Evolutionary conservation across 768 basidiomycete genomes (phyloP), one percentile per base, ranked within the genome.

Genomic region (Harrya chromipes): DNA sequence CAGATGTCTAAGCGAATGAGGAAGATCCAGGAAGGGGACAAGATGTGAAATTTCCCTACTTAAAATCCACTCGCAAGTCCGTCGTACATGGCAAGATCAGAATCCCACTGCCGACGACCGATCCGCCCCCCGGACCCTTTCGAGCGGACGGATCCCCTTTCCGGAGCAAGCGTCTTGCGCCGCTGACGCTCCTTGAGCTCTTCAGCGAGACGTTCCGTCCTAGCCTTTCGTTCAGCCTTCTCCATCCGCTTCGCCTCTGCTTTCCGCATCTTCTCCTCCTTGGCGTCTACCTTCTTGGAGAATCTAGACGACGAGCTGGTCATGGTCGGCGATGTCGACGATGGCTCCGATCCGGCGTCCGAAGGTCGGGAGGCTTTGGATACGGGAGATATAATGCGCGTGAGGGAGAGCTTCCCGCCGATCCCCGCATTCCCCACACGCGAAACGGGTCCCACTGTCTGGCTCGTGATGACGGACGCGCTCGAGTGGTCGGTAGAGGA

Each of bases 241-340:
- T 72, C 70, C 63, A 67, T 63, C 54, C 48, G 59, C 61, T 76
- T 74, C 40, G 73, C 72, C 47, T 76, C 71, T 20, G 69, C 72
- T 62, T 72, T 79, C 47, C 65, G 65, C 54, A 57, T 61, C 63
- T 75, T 80, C 55, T 69, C 64, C 49, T 78, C 79, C 37, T 63
- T 60, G 49, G 54, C 59, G n/a, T 66, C 56, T n/a, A 55, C 57
- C 43, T 54, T 59, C 27, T 52, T 69, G 7, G 54, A 53, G 6
- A 21, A 35, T 31, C 27, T 65, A 1, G 52, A 46, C 14, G 54
- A 31, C 1, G 46, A 10, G 11, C 46, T 16, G 14, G 56, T 63
- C 29, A 39, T 16, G 20, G 62, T 64, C 21, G 57, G 58, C n/a
- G 67, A 62, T 14, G 43, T 37, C 13, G 52, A 45, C 23, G 40